Conservation (phyloP, 768 basidiomycete genomes). For the Dacryopinax primogenitus region DNA sequence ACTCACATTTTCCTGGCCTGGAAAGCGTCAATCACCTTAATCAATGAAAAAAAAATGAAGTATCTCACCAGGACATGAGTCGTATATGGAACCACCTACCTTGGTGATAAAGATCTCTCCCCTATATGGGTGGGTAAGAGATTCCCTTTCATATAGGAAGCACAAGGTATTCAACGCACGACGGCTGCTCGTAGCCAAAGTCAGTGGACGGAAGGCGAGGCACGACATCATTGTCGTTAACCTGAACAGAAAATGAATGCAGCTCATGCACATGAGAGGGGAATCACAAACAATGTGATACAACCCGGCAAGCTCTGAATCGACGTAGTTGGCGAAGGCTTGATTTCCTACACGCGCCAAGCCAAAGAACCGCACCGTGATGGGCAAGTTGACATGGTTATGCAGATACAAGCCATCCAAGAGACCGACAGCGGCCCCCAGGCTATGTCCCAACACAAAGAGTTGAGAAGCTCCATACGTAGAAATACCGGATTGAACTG, state of each 20-base stretch:
- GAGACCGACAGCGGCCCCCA: not conserved
- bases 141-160: not conserved
- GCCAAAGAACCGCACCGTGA: not conserved
- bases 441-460: not conserved
- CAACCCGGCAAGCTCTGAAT: not conserved
- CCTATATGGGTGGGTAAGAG: not conserved
- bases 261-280: not conserved
- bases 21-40: no score
- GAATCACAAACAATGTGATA: no score
- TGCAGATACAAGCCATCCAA: constrained; percentile 3
- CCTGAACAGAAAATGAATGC: not conserved
- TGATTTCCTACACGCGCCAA: not conserved
- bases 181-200: constrained; percentile 5
- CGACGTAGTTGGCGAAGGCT: constrained; percentile 6
- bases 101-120: not conserved
- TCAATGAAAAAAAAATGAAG: no score
- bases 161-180: not conserved
- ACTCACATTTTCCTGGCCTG: no score
- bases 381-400: not conserved
- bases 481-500: not conserved
- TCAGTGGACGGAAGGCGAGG: constrained; percentile 1
- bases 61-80: not conserved
- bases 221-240: not conserved
- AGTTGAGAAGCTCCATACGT: not conserved
- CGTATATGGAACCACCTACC: not conserved